Base-by-base conservation (phyloP, 1,284 basidiomycete species). In the Cutaneotrichosporon sp. region DNA sequence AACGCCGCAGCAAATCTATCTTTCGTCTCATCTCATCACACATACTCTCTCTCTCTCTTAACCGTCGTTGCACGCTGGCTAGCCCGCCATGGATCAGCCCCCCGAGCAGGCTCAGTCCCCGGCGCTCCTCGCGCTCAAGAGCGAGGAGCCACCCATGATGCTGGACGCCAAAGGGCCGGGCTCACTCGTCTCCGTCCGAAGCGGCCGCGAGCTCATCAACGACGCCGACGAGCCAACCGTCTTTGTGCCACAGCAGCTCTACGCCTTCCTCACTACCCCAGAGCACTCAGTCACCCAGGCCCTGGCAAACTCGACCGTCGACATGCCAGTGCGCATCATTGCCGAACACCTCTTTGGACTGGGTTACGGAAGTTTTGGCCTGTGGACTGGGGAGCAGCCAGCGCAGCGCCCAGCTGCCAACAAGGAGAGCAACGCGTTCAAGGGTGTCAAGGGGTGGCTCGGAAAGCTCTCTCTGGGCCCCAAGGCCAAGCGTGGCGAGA, bases 311-410 rank as follows among this genome's bases (percentile, higher is more conserved):
- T 55, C 55, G 34, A 57, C 59, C 14, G 40, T 56, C 33, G 59
- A 60, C 53, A 52, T 44, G 40, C 52, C 59, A 0, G 59, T 60
- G 22, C 59, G 59, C 20, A 53, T 60, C 45, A 57, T 60, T 17
- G 59, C 59, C 17, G 59, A 60, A 44, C 55, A 60, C 48, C 59
- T 60, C 17, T 60, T 55, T 22, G 59, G 59, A 4, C 48, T 60
- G 5, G 59, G 46, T 12, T 52, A 53, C 38, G 59, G 59, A 13
- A 50, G 51, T 18, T 55, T 59, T 22, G 51, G 54, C 15, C 34
- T 49, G n/a, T 59, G 49, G 41, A 59, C 54, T 0, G 51, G 51
- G 21, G 18, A 46, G 13, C 33, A 33, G 10, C 40, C 34, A 1
- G 13, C 42, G 14, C 20, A 21, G 8, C 23, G 26, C 13, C 42